A percentile compares a stretch with the other conserved stretches of the same genome.
Evolutionary conservation across 106 monocot genomes (phyloP).

Genomic region (Amphibolis antarctica): DNA sequence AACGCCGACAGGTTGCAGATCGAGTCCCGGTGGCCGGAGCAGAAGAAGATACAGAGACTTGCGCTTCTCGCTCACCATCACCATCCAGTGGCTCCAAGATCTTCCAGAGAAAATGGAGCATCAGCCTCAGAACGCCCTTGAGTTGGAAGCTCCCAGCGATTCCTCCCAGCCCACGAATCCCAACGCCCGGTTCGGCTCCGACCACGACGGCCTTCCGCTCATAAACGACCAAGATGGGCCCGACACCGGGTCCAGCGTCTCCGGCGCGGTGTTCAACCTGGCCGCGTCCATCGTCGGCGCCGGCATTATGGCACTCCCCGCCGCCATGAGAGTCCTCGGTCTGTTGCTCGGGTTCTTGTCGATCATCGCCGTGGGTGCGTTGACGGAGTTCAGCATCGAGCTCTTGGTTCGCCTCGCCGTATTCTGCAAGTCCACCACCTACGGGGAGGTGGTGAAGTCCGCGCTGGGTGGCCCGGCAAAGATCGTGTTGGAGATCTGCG

Average conservation of each 20-base stretch:
- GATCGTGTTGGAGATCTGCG: conserved; percentile 7
- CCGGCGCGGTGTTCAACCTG: conserved; percentile 80
- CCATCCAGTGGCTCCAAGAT: too few species aligned
- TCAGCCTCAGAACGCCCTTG: too few species aligned
- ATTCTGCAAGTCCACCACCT: not conserved
- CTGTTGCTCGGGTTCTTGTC: conserved; percentile 32
- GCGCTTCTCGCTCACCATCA: too few species aligned
- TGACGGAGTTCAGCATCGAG: conserved; percentile 81
- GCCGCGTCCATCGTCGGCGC: conserved; percentile 76
- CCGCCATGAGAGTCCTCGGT: conserved; percentile 79
- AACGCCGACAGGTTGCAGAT: too few species aligned
- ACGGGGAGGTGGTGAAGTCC: conserved; percentile 2
- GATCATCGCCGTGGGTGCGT: conserved; percentile 53
- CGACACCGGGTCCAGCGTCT: conserved; percentile 12
- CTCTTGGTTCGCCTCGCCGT: conserved; percentile 47
- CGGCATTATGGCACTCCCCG: conserved; percentile 95
- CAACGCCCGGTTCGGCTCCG: too few species aligned
- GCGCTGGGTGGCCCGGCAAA: not conserved
- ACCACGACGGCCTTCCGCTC: not conserved
- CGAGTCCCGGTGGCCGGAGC: too few species aligned
- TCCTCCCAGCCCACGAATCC: too few species aligned
- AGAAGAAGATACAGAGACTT: too few species aligned
- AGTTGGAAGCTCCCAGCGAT: too few species aligned
- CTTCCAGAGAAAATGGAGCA: too few species aligned
- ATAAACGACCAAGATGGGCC: not conserved